Base-by-base conservation (phyloP, 2,329 filamentous ascomycete species). In the Pseudogymnoascus sp. region DNA sequence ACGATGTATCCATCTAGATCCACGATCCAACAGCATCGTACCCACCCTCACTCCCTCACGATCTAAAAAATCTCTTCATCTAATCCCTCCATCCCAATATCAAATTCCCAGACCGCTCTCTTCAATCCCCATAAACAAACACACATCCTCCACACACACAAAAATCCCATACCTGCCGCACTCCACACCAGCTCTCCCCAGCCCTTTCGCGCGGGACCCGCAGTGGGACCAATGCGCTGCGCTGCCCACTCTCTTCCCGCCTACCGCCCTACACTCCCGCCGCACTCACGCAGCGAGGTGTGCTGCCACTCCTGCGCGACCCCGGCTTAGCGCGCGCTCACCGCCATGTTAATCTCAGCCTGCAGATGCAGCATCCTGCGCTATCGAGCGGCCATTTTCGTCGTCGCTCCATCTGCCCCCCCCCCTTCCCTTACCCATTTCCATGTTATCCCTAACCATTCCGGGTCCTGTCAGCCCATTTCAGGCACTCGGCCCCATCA, bases 141-240 rank as follows among this genome's bases (percentile, higher is more conserved):
- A 21, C 29, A 18, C 21, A 33, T 15, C 10, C 48, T 33, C 10
- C 25, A 33, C 18, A 13, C 18, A 13, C 18, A n/a, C 48, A 31
- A 33, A 33, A n/a, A 15, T 45, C 40, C 12, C 12, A 27, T 33
- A 31, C 42, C 27, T 29, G 33, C 12, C 45, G 5, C 2, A 29
- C 10, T 21, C 48, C 48, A 55, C 48, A 55, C 48, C 48, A 55
- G 48, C 48, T 55, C 48, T 55, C 48, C 48, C 48, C 48, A 55
- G 15, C 9, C 48, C 48, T 31, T 27, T 15, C 21, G 37, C 12
- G 21, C n/a, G 10, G 45, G 48, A 29, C 48, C 48, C 48, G 48
- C 48, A 12, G 48, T 55, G 48, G 48, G 5, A 13, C 48, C 48
- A 55, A 55, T 55, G 48, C 48, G 48, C 10, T 55, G 48, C 15